A percentile compares a stretch with the other conserved stretches of the same genome.
Evolutionary conservation across 2,329 filamentous ascomycete genomes (phyloP).

Genomic region (Teratosphaeria gauchensis): DNA sequence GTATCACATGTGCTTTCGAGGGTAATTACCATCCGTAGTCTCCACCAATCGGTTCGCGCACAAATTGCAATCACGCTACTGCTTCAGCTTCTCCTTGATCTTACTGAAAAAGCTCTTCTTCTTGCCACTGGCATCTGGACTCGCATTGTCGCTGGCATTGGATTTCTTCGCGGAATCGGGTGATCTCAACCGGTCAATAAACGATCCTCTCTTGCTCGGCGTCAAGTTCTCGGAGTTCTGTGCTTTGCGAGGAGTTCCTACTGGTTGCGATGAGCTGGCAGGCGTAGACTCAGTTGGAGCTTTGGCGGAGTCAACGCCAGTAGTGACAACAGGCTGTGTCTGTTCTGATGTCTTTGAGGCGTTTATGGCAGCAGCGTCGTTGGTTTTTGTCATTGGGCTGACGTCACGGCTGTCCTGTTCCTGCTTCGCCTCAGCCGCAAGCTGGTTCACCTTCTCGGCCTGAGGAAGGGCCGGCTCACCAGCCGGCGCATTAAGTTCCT

Average conservation of each 20-base stretch:
- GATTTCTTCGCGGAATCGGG: conserved; percentile 30
- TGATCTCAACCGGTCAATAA: conserved; percentile 24
- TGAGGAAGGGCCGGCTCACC: conserved; percentile 12
- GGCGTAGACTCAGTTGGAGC: conserved; percentile 10
- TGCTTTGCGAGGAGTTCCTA: conserved; percentile 17
- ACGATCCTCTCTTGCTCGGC: conserved; percentile 19
- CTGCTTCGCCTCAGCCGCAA: conserved; percentile 6
- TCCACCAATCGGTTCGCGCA: background rate
- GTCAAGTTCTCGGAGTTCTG: conserved; percentile 12
- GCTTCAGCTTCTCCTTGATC: conserved; percentile 39
- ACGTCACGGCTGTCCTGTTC: conserved; percentile 30
- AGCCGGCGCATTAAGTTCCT: conserved; percentile 29
- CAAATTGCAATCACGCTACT: background rate
- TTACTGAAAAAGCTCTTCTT: conserved; percentile 40
- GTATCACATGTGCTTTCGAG: background rate
- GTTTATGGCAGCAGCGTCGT: background rate
- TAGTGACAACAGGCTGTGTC: conserved; percentile 32
- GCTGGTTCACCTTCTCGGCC: conserved; percentile 8
- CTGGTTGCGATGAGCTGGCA: conserved; percentile 11
- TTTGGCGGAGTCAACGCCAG: conserved; percentile 28
- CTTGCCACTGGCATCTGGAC: conserved; percentile 22
- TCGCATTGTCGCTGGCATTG: conserved; percentile 9
- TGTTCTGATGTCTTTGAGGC: conserved; percentile 17
- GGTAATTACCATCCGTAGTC: background rate
- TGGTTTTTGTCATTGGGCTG: conserved; percentile 29